phyloP scores from a whole-genome alignment of 2,329 filamentous ascomycete species.

The Raffaelea albimanens region DNA sequence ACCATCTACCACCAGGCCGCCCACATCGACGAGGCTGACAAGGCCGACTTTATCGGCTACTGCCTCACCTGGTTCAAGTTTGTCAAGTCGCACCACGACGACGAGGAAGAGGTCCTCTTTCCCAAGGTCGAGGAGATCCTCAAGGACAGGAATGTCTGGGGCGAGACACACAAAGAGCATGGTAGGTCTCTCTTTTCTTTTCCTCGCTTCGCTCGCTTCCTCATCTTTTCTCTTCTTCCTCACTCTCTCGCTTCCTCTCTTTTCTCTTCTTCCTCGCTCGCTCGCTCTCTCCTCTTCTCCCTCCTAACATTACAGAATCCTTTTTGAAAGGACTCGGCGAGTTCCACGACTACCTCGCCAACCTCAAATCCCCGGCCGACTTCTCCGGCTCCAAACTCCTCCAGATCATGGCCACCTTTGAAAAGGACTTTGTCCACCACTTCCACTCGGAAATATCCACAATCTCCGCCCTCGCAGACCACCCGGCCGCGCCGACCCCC shows the following conservation, averaged over 20 bases:
- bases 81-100: slow-evolving; percentile 50
- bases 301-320: slow-evolving; percentile 20
- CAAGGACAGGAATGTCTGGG: slow-evolving; percentile 39
- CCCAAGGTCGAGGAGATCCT: slow-evolving; percentile 43
- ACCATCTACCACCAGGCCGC: slow-evolving; percentile 52
- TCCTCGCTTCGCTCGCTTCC: background rate
- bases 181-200: slow-evolving; percentile 23
- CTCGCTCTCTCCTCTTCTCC: background rate
- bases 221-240: background rate
- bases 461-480: slow-evolving; percentile 37
- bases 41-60: slow-evolving; percentile 48
- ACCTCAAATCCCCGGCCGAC: slow-evolving; percentile 28
- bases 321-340: slow-evolving; percentile 42
- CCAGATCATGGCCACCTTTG: slow-evolving; percentile 41
- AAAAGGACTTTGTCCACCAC: slow-evolving; percentile 39
- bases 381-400: slow-evolving; percentile 36
- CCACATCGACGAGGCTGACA: slow-evolving; percentile 37
- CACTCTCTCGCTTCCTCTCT: background rate
- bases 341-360: slow-evolving; percentile 42
- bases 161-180: slow-evolving; percentile 44
- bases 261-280: slow-evolving; percentile 31
- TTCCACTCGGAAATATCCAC: slow-evolving; percentile 46
- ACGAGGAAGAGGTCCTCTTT: slow-evolving; percentile 49
- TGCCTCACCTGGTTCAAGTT: slow-evolving; percentile 48
- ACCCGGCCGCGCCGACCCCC: slow-evolving; percentile 39